Base-by-base conservation (phyloP, 1,284 basidiomycete genomes). In the Fomitopsis pinicola region DNA sequence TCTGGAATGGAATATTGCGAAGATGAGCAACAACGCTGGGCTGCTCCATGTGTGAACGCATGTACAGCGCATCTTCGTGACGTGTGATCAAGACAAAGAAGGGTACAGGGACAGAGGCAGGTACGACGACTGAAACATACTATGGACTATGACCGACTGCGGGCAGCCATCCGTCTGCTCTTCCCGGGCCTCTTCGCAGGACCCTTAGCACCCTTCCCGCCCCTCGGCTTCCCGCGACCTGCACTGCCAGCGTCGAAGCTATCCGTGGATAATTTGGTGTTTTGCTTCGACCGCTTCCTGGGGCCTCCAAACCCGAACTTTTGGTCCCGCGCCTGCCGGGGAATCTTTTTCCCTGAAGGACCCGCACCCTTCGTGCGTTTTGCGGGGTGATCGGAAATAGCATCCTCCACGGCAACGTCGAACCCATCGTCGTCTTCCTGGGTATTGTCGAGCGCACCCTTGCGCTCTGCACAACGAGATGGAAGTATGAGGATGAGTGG, bases 341-440 rank as follows among this genome's bases (percentile, higher is more conserved):
- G 80, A 63, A 92, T 76, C 67, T 76, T 63, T 68, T 70, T 71
- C 42, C 67, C 71, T 40, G 71, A 67, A 26, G 72, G 76, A n/a
- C 72, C 73, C 55, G 75, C 72, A 42, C 76, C 74, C 59, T 76
- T 80, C 17, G 79, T 72, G 26, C 86, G 86, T 69, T 91, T 90
- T 2, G 82, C 75, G 2, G 89, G 86, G n/a, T 85, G 82, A 65
- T 89, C 89, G 22, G 89, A 79, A 63, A 94, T 85, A 14, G 92
- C 93, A 66, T 95, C 89, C 72, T 95, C 92, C 56, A 95, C 86
- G 0, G 89, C 90, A 61, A 95, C 82, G 66, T 94, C 92, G 70
- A 95, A 95, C 42, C 84, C 88, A 17, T 91, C 87, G 52, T 86
- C 91, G 57, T 86, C 82, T 71, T 80, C 80, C 72, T 83, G 72